phyloP scores from a whole-genome alignment of 2,329 filamentous ascomycete species.

The Aspergillus fumigatus region DNA sequence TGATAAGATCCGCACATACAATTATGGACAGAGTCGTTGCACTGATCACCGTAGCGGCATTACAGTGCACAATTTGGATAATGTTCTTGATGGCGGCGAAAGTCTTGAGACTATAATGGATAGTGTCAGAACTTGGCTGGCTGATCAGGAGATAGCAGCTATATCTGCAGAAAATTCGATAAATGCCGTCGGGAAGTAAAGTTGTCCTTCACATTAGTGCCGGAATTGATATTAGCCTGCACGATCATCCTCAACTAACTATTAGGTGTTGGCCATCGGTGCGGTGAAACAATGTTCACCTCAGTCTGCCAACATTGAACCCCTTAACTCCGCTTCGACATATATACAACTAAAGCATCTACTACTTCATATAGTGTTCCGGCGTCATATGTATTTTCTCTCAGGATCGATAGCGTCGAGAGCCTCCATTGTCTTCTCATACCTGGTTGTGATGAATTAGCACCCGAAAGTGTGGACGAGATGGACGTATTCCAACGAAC shows the following conservation, averaged over 20 bases:
- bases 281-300: background rate
- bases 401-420: constrained; percentile 78
- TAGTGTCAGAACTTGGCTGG: constrained; percentile 71
- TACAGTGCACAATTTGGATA: constrained; percentile 73
- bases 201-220: background rate
- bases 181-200: constrained; percentile 13
- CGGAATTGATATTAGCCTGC: constrained; percentile 7
- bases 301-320: background rate
- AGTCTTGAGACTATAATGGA: constrained; percentile 71
- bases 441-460: constrained; percentile 42
- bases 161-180: constrained; percentile 62
- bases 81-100: constrained; percentile 72
- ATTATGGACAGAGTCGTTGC: constrained; percentile 71
- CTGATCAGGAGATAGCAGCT: constrained; percentile 67
- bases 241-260: background rate
- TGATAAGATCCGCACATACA: constrained; percentile 93
- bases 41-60: constrained; percentile 82
- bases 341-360: background rate
- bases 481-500: constrained; percentile 42
- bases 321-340: background rate
- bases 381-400: constrained; percentile 67
- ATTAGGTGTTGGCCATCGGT: background rate
- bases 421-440: constrained; percentile 92
- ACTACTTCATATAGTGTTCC: background rate
- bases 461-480: background rate